These are phyloP conservation scores for Lactifluus rugatus DNA, from an alignment of 768 basidiomycete genomes.

Conservation along the genomic window DNA sequence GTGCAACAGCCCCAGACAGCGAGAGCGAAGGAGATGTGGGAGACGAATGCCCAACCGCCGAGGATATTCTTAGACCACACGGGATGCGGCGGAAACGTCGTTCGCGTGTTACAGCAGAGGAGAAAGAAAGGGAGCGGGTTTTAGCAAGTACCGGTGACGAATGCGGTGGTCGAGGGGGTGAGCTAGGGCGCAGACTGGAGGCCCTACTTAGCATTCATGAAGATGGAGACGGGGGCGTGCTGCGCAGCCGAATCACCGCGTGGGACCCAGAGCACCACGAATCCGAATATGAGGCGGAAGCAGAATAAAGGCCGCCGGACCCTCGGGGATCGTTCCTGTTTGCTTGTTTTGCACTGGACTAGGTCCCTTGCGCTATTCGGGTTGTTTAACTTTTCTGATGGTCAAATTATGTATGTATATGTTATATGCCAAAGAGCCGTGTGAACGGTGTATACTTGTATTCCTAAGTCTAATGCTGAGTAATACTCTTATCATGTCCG, in stretches of 20 bases:
- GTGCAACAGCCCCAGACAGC: not conserved
- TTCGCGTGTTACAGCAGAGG: constrained; percentile 42
- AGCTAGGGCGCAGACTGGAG: constrained; percentile 65
- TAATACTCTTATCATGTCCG: too few species aligned
- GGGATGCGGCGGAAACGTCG: constrained; percentile 26
- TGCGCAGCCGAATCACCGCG: not conserved
- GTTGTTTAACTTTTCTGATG: too few species aligned
- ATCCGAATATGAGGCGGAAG: constrained; percentile 24
- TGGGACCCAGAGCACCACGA: constrained; percentile 14
- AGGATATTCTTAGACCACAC: constrained; percentile 16
- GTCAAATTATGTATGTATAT: too few species aligned
- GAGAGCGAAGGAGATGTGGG: constrained; percentile 14
- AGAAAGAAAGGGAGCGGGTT: constrained; percentile 61
- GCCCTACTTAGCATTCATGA: constrained; percentile 51
- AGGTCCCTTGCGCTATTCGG: not conserved
- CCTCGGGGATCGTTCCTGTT: not conserved
- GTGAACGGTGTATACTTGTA: too few species aligned
- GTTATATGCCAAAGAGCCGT: too few species aligned
- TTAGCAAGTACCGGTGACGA: constrained; percentile 64
- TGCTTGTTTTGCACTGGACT: constrained; percentile 6
- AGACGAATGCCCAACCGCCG: constrained; percentile 14
- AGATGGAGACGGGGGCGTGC: constrained; percentile 15
- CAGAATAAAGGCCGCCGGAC: constrained; percentile 12
- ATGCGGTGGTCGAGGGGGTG: constrained; percentile 71
- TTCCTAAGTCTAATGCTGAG: too few species aligned